Percentiles rank a stretch among this genome's conserved stretches.
Evolutionary conservation across 345 rosid species (phyloP).

Genomic region (Lepidium aucheri): DNA sequence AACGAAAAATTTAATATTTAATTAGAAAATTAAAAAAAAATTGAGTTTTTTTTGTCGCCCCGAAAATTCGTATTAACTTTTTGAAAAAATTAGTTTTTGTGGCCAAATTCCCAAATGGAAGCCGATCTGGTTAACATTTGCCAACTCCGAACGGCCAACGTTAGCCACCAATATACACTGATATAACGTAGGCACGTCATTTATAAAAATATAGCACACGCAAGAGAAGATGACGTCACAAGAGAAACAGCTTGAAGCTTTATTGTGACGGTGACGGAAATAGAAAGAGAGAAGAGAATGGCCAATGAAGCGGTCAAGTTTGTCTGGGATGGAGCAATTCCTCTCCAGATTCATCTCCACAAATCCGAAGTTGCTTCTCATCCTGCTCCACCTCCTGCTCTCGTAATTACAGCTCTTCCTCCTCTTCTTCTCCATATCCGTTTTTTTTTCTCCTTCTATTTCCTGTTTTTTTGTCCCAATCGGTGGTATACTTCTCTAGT

Average conservation of each 20-base stretch:
- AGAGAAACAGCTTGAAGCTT: neutral
- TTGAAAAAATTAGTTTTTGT: no score
- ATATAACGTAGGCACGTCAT: no score
- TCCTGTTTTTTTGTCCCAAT: neutral
- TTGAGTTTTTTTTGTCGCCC: no score
- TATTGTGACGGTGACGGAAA: neutral
- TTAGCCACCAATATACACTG: no score
- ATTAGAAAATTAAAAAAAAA: no score
- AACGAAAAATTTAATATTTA: no score
- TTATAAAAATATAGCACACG: neutral
- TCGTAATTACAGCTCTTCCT: constrained; percentile 22
- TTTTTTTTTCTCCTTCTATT: neutral
- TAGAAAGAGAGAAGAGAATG: constrained; percentile 11
- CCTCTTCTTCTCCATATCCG: neutral
- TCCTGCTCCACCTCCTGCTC: constrained; percentile 80
- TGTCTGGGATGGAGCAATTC: constrained; percentile 92
- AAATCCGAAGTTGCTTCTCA: constrained; percentile 81
- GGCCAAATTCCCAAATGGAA: no score
- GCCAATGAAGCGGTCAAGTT: constrained; percentile 55
- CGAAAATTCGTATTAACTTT: no score
- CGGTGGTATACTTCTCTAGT: neutral
- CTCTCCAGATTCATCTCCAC: constrained; percentile 78
- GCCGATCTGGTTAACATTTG: no score
- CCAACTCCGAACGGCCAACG: no score
- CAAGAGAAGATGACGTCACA: constrained; percentile 13